Percentiles rank a stretch among this genome's conserved stretches.
phyloP scores from a whole-genome alignment of 805 yeast genomes.

The Yarrowia sp. region DNA sequence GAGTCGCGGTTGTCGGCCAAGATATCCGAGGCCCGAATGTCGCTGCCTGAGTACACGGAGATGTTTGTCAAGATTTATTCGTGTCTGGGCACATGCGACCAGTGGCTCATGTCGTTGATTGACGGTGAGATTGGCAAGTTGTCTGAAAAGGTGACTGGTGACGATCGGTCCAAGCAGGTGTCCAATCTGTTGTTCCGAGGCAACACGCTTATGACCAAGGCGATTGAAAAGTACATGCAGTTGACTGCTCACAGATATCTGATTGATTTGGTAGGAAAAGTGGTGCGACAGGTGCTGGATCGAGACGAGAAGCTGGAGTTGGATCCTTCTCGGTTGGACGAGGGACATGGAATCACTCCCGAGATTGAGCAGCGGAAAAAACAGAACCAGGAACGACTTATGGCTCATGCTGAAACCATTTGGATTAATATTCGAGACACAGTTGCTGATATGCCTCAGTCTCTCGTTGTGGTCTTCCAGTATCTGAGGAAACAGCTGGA shows the following conservation, averaged over 20 bases:
- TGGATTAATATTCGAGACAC: constrained; percentile 68
- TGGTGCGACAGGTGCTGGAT: constrained; percentile 53
- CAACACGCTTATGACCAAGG: constrained; percentile 73
- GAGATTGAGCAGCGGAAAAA: constrained; percentile 40
- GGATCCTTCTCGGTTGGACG: constrained; percentile 61
- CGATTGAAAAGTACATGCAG: constrained; percentile 72
- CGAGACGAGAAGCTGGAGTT: constrained; percentile 63
- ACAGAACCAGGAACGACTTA: constrained; percentile 48
- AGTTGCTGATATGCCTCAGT: constrained; percentile 69
- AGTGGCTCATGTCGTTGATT: constrained; percentile 69
- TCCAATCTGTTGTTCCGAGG: constrained; percentile 70
- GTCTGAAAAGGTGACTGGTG: not conserved
- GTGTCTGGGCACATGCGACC: constrained; percentile 60
- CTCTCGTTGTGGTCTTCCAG: constrained; percentile 61
- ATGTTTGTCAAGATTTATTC: constrained; percentile 71
- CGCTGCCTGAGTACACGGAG: constrained; percentile 31
- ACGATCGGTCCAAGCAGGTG: not conserved
- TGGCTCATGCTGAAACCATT: constrained; percentile 50
- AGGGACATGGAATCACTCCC: constrained; percentile 5
- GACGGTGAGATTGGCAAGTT: constrained; percentile 53
- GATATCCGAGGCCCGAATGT: not conserved
- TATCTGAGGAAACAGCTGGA: constrained; percentile 60
- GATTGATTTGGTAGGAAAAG: constrained; percentile 66
- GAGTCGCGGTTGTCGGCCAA: not conserved
- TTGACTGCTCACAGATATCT: constrained; percentile 77